phyloP scores from a whole-genome alignment of 306 rosid genomes.

The Hippophae gyantsensis region DNA sequence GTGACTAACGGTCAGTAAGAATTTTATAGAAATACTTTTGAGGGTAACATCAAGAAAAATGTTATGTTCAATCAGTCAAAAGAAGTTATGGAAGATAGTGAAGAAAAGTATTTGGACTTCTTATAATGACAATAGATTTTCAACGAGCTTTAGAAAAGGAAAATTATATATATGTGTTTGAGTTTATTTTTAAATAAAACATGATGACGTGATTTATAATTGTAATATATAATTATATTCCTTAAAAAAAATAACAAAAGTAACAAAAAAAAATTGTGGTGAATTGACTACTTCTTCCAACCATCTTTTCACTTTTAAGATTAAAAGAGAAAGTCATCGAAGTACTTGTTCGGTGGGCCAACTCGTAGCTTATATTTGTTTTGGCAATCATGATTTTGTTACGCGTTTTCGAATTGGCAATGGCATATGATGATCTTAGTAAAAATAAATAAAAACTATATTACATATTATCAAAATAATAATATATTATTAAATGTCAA shows the following conservation, averaged over 20 bases:
- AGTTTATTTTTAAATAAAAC: no score
- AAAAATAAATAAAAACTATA: neutral
- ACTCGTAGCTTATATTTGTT: neutral
- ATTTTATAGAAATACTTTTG: no score
- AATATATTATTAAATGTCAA: no score
- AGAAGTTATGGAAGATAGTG: slow-evolving; percentile 56
- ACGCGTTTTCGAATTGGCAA: no score
- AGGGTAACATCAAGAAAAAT: slow-evolving; percentile 42
- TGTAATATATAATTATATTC: no score
- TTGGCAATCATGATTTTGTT: no score
- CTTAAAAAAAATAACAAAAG: no score
- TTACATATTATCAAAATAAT: neutral
- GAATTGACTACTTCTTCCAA: slow-evolving; percentile 43
- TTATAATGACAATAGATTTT: slow-evolving; percentile 30
- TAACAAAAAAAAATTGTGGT: neutral
- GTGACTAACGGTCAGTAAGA: no score
- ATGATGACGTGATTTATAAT: no score
- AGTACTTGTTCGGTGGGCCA: slow-evolving; percentile 47
- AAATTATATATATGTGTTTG: neutral
- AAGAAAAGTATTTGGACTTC: slow-evolving; percentile 42
- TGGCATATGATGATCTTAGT: slow-evolving; percentile 1
- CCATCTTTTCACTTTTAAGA: slow-evolving; percentile 72
- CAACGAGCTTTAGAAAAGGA: slow-evolving; percentile 59
- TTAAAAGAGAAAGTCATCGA: slow-evolving; percentile 6
- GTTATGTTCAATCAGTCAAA: slow-evolving; percentile 60